A percentile compares a stretch with the other conserved stretches of the same genome.
Conservation (phyloP, 1,139 yeast species). For the Kodamaea derodonti region DNA sequence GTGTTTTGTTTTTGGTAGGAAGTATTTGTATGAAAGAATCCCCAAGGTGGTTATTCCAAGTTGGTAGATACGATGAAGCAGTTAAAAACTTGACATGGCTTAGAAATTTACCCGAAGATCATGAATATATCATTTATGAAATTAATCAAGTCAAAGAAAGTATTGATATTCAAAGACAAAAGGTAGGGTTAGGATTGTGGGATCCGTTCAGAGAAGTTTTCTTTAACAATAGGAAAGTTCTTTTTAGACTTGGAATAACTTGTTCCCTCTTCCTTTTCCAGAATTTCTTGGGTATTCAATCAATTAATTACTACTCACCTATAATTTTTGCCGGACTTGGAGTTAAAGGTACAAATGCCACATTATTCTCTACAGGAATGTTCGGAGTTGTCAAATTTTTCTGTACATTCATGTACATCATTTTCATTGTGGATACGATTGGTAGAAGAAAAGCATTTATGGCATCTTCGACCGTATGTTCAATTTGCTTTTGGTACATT, state of each 20-base stretch:
- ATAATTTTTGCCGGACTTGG: slow-evolving; percentile 37
- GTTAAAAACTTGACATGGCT: slow-evolving; percentile 36
- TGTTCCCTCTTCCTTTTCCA: slow-evolving; percentile 36
- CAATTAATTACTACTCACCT: slow-evolving; percentile 45
- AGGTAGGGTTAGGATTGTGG: slow-evolving; percentile 36
- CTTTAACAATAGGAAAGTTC: slow-evolving; percentile 23
- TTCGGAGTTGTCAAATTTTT: slow-evolving; percentile 41
- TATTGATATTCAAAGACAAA: slow-evolving; percentile 22
- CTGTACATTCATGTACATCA: slow-evolving; percentile 33
- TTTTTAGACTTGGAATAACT: slow-evolving; percentile 30
- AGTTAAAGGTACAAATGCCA: slow-evolving; percentile 36
- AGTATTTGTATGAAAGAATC: slow-evolving; percentile 35
- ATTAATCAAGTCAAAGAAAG: slow-evolving; percentile 24
- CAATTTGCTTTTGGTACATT: slow-evolving; percentile 42
- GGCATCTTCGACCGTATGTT: slow-evolving; percentile 34
- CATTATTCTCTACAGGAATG: slow-evolving; percentile 41
- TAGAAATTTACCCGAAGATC: slow-evolving; percentile 32
- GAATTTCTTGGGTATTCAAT: slow-evolving; percentile 44
- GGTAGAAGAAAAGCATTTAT: slow-evolving; percentile 40
- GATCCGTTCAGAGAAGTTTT: slow-evolving; percentile 38
- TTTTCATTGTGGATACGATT: slow-evolving; percentile 36
- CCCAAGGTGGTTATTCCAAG: slow-evolving; percentile 40
- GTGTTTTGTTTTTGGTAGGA: slow-evolving; percentile 36
- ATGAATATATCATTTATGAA: slow-evolving; percentile 37
- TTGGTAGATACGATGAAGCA: slow-evolving; percentile 32